Conservation (phyloP, 768 basidiomycete species). For the Termitomyces sp. region DNA sequence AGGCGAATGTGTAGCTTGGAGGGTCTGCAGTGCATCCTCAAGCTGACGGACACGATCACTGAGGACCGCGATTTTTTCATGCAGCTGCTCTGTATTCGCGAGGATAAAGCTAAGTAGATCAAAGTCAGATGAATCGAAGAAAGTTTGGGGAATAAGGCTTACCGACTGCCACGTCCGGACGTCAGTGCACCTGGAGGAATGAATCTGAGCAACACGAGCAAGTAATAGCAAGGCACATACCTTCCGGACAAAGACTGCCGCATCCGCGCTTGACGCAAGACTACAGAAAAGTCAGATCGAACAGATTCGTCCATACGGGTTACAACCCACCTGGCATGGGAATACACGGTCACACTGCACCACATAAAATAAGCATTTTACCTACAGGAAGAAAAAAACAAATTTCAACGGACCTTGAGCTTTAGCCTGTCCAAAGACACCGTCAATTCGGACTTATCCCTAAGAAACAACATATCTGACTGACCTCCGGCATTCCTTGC, state of each 20-base stretch:
- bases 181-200: constrained; percentile 44
- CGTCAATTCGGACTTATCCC: not conserved
- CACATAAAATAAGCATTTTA: not conserved
- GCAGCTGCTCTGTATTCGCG: constrained; percentile 61
- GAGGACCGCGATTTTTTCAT: constrained; percentile 56
- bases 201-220: not conserved
- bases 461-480: constrained; percentile 3
- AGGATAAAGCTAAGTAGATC: constrained; percentile 49
- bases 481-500: constrained; percentile 47
- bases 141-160: constrained; percentile 16
- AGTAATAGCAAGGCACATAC: constrained; percentile 22
- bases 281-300: constrained; percentile 23
- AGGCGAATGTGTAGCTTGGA: constrained; percentile 34
- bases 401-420: constrained; percentile 33
- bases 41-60: constrained; percentile 60
- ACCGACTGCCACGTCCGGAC: constrained; percentile 62
- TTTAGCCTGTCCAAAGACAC: constrained; percentile 31
- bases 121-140: constrained; percentile 6
- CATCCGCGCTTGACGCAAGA: constrained; percentile 65
- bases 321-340: constrained; percentile 45
- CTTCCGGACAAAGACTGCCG: constrained; percentile 57
- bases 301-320: constrained; percentile 5
- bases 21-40: constrained; percentile 48
- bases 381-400: not conserved
- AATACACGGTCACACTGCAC: constrained; percentile 58